phyloP scores from a whole-genome alignment of 192 early-diverging fungal species.

The Phlyctochytrium bullatum region DNA sequence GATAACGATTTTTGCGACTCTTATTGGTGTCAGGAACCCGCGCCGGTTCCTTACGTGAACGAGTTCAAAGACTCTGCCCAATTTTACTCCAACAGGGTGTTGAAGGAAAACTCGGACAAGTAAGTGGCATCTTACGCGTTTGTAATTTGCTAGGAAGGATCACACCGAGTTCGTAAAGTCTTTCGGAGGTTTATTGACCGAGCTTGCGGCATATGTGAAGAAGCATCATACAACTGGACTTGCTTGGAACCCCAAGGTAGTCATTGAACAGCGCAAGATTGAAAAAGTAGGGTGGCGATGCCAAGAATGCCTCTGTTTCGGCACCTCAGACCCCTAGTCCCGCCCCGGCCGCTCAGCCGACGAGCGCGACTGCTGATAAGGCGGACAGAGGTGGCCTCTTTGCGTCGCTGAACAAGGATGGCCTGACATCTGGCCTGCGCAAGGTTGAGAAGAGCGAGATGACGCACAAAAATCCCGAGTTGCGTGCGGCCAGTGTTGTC shows the following conservation, averaged over 20 bases:
- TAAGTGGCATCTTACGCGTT: slow-evolving; percentile 17
- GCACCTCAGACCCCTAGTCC: too few relatives aligned
- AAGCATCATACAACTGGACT: slow-evolving; percentile 85
- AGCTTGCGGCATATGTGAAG: slow-evolving; percentile 84
- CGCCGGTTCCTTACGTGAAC: slow-evolving; percentile 80
- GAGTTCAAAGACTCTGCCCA: slow-evolving; percentile 90
- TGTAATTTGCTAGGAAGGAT: slow-evolving; percentile 24
- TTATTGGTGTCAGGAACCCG: slow-evolving; percentile 60
- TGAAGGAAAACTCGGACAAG: slow-evolving; percentile 88
- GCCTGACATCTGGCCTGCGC: slow-evolving; percentile 65
- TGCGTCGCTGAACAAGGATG: slow-evolving; percentile 81
- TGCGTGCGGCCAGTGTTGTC: slow-evolving; percentile 70
- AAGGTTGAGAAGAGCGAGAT: slow-evolving; percentile 95
- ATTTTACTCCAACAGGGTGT: slow-evolving; percentile 89
- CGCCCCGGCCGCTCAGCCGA: not conserved
- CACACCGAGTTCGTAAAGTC: slow-evolving; percentile 85
- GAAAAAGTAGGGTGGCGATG: slow-evolving; percentile 59
- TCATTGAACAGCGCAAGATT: not conserved
- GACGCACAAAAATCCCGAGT: slow-evolving; percentile 97
- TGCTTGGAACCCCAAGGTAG: slow-evolving; percentile 80
- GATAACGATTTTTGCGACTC: slow-evolving; percentile 51
- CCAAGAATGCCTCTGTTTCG: slow-evolving; percentile 27
- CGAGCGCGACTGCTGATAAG: slow-evolving; percentile 6
- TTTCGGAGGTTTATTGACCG: slow-evolving; percentile 66
- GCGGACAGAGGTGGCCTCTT: slow-evolving; percentile 64